Percentiles rank a stretch among this genome's conserved stretches.
Evolutionary conservation across 495 filamentous ascomycete genomes (phyloP).

Genomic region (Lophiotrema nucula): DNA sequence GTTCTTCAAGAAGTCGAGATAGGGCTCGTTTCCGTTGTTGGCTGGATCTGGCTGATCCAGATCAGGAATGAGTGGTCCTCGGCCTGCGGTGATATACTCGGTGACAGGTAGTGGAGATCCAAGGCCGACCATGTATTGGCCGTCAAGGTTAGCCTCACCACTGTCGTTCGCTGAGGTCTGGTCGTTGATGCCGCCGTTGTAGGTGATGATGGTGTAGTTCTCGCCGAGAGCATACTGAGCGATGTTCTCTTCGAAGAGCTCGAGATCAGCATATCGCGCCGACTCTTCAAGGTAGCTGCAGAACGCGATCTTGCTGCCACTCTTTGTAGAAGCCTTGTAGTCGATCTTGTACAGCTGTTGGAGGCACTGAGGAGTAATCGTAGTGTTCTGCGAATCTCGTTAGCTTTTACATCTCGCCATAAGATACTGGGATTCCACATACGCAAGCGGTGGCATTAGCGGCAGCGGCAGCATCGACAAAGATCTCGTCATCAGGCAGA

Average conservation of each 20-base stretch:
- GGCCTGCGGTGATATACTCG: slow-evolving; percentile 39
- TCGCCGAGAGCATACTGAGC: slow-evolving; percentile 48
- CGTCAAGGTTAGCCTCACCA: slow-evolving; percentile 48
- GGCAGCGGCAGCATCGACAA: slow-evolving; percentile 34
- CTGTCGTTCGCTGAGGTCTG: slow-evolving; percentile 36
- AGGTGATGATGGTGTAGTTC: slow-evolving; percentile 45
- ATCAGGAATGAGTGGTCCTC: slow-evolving; percentile 37
- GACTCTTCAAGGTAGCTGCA: slow-evolving; percentile 51
- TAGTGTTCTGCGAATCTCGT: neutral
- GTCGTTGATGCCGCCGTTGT: slow-evolving; percentile 35
- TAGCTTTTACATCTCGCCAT: neutral
- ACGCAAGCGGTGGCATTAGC: slow-evolving; percentile 47
- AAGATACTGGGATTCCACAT: neutral
- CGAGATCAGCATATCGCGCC: slow-evolving; percentile 49
- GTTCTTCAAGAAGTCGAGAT: slow-evolving; percentile 37
- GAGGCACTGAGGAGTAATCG: slow-evolving; percentile 53
- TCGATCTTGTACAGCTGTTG: slow-evolving; percentile 55
- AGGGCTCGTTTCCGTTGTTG: slow-evolving; percentile 40
- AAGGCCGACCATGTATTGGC: slow-evolving; percentile 42
- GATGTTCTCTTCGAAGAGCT: slow-evolving; percentile 48
- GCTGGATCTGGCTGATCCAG: slow-evolving; percentile 29
- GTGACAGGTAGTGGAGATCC: slow-evolving; percentile 35
- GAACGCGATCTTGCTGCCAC: slow-evolving; percentile 46
- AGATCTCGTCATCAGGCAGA: slow-evolving; percentile 34
- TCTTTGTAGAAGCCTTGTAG: slow-evolving; percentile 44